A percentile compares a stretch with the other conserved stretches of the same genome.
These are phyloP conservation scores for Cladobotryum protrusum DNA, from an alignment of 2,329 filamentous ascomycete species.

Conservation along the genomic window DNA sequence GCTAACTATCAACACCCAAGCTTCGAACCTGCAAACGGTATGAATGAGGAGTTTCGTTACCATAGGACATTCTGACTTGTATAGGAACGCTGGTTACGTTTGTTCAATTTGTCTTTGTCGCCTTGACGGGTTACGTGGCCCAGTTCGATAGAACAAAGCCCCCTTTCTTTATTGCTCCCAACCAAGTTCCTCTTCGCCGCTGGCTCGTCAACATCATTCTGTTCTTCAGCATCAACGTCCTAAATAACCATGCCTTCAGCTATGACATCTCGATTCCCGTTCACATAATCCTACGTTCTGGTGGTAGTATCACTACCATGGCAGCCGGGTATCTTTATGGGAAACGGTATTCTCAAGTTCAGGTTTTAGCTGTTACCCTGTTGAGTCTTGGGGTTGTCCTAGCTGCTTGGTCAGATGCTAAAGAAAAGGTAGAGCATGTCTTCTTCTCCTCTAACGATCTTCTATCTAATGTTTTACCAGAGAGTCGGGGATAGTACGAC, in stretches of 20 bases:
- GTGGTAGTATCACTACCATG: slow-evolving; percentile 94
- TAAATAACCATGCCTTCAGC: slow-evolving; percentile 97
- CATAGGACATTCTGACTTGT: slow-evolving; percentile 7
- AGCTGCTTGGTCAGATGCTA: slow-evolving; percentile 84
- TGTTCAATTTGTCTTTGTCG: slow-evolving; percentile 80
- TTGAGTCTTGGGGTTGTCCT: slow-evolving; percentile 81
- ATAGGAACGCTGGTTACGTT: slow-evolving; percentile 80
- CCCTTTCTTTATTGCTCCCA: slow-evolving; percentile 67
- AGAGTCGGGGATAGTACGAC: slow-evolving; percentile 2
- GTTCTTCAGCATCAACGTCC: slow-evolving; percentile 88
- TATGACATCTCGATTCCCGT: slow-evolving; percentile 95
- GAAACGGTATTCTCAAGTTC: slow-evolving; percentile 73
- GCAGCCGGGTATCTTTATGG: slow-evolving; percentile 80
- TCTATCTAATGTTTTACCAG: background rate
- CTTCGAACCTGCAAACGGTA: slow-evolving; percentile 79
- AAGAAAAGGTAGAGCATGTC: slow-evolving; percentile 59
- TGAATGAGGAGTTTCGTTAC: slow-evolving; percentile 10
- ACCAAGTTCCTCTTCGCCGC: slow-evolving; percentile 73
- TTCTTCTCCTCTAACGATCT: background rate
- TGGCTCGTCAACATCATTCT: slow-evolving; percentile 86
- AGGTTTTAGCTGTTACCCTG: slow-evolving; percentile 74
- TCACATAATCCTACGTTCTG: slow-evolving; percentile 92
- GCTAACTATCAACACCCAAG: slow-evolving; percentile 34
- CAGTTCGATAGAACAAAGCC: slow-evolving; percentile 63
- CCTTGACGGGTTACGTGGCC: slow-evolving; percentile 67